Base-by-base conservation (phyloP, 1,284 basidiomycete genomes). In the Pterulicium gracile region DNA sequence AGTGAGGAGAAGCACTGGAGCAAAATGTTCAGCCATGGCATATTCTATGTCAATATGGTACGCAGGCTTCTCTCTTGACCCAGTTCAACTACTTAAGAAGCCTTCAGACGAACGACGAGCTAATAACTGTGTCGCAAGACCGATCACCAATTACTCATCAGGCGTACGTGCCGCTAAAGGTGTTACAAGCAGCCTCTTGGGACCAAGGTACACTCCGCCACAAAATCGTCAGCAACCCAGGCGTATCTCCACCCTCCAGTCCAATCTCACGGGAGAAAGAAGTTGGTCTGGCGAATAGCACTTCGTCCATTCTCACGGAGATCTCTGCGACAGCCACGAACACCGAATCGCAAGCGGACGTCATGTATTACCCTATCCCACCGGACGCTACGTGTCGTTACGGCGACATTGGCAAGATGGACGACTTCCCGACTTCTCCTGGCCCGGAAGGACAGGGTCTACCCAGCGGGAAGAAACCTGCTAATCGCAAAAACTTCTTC, bases 11-110 rank as follows among this genome's bases (percentile, higher is more conserved):
- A 52, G 24, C 71, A 79, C 52, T 89, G 86, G 71, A 66, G 64
- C n/a, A 69, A 66, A 47, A 72, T 95, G 55, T 95, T 97, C 59
- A 64, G 73, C 24, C 67, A 76, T 21, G 88, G 87, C 3, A 89
- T 96, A 21, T 88, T 92, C 63, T 96, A 95, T 60, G 70, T 77
- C 10, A 90, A 93, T 59, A 88, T 95, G 87, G 88, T 88, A 54
- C 47, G 77, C 42, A 47, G 12, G 23, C 46, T 12, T 15, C 24
- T 21, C 34, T 32, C 2, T 34, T 46, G 40, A 14, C n/a, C 49
- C 17, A 41, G 52, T 43, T 56, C 51, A 47, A 48, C 20, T 49
- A 40, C 4, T 46, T 40, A 5, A 17, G 7, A 34, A 27, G 18
- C 50, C 48, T 24, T 2, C 55, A 91, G 88, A 65, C 73, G 5